A percentile compares a stretch with the other conserved stretches of the same genome.
These are phyloP conservation scores for Sodiomyces alkalinus DNA, from an alignment of 2,329 filamentous ascomycete species.

Conservation along the genomic window DNA sequence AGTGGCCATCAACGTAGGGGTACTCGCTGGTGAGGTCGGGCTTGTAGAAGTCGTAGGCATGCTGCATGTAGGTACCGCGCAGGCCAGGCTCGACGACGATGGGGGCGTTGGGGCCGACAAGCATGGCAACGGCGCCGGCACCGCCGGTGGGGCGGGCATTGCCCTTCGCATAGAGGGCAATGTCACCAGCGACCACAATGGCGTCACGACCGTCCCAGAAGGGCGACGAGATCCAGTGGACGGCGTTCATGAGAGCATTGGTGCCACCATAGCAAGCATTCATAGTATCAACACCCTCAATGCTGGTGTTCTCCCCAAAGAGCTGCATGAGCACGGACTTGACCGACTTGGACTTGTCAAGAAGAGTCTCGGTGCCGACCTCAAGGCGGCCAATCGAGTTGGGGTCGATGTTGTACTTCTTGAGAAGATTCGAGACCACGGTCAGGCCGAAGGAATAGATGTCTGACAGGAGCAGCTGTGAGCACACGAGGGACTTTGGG, in stretches of 20 bases:
- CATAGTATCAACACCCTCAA: conserved; percentile 70
- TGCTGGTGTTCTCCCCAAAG: conserved; percentile 68
- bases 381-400: conserved; percentile 67
- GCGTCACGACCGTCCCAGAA: conserved; percentile 74
- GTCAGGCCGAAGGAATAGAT: conserved; percentile 80
- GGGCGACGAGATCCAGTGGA: conserved; percentile 80
- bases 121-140: conserved; percentile 63
- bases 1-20: conserved; percentile 72
- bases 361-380: conserved; percentile 71
- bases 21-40: conserved; percentile 78
- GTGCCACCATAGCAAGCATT: conserved; percentile 82
- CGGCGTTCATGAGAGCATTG: conserved; percentile 67
- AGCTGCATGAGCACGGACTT: conserved; percentile 82
- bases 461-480: conserved; percentile 33
- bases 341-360: conserved; percentile 86
- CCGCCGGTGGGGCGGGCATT: conserved; percentile 69
- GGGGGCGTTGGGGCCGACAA: conserved; percentile 65
- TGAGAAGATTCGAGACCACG: conserved; percentile 59
- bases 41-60: conserved; percentile 87
- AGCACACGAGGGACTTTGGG: too few species aligned
- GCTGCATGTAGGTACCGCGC: conserved; percentile 66
- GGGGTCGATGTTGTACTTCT: conserved; percentile 71
- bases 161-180: conserved; percentile 75
- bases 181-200: conserved; percentile 68
- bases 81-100: conserved; percentile 65